A percentile compares a stretch with the other conserved stretches of the same genome.
Conservation (phyloP, 2,329 filamentous ascomycete genomes). For the Venturia asperata region DNA sequence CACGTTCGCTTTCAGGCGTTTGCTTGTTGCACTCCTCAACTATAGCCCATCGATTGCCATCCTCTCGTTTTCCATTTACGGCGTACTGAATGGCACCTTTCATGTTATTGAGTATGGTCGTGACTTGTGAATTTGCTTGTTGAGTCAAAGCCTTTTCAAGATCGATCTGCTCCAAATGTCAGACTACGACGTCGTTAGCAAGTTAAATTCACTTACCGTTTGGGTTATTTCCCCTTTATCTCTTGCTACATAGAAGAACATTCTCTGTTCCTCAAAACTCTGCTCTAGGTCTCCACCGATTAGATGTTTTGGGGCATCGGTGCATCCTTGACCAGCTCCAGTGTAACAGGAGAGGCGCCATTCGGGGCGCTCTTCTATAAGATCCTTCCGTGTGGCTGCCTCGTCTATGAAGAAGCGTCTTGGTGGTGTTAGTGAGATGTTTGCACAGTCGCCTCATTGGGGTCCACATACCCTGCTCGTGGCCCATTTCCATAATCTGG, state of each 20-base stretch:
- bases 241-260: slow-evolving; percentile 60
- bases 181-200: background rate
- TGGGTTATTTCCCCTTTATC: slow-evolving; percentile 53
- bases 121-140: slow-evolving; percentile 60
- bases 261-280: slow-evolving; percentile 78
- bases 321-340: slow-evolving; percentile 53
- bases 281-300: slow-evolving; percentile 80
- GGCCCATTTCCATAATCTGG: slow-evolving; percentile 1
- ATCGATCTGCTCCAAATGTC: slow-evolving; percentile 41
- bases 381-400: slow-evolving; percentile 44
- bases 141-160: slow-evolving; percentile 56
- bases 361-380: slow-evolving; percentile 63
- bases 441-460: background rate
- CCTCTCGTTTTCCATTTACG: slow-evolving; percentile 56
- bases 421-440: background rate
- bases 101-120: slow-evolving; percentile 60
- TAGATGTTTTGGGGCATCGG: slow-evolving; percentile 69
- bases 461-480: slow-evolving; percentile 4
- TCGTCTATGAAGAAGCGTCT: slow-evolving; percentile 27
- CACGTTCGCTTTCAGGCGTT: background rate
- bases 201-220: slow-evolving; percentile 39
- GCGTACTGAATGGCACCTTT: slow-evolving; percentile 67
- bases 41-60: slow-evolving; percentile 67
- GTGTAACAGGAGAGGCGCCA: slow-evolving; percentile 80
- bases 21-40: slow-evolving; percentile 20